A percentile compares a stretch with the other conserved stretches of the same genome.
Evolutionary conservation across 805 yeast species (phyloP).

Genomic region (Wickerhamomyces alni): DNA sequence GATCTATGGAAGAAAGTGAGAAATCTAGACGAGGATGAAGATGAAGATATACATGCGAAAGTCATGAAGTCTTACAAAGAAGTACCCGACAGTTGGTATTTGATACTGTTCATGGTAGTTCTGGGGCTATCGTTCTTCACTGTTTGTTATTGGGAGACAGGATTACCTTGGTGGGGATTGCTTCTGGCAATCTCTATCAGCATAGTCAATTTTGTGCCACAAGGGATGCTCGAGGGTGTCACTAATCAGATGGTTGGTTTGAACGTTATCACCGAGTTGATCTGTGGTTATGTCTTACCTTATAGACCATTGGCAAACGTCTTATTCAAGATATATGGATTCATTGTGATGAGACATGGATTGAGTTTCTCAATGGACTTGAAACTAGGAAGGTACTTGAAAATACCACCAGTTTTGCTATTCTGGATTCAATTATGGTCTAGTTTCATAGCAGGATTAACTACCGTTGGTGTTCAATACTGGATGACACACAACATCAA

Average conservation of each 20-base stretch:
- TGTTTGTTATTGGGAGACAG: slow-evolving; percentile 35
- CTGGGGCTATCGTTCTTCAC: slow-evolving; percentile 26
- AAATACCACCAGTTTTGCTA: slow-evolving; percentile 50
- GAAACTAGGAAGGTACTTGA: slow-evolving; percentile 52
- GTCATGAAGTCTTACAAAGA: slow-evolving; percentile 53
- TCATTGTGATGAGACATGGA: slow-evolving; percentile 49
- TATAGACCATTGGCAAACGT: slow-evolving; percentile 49
- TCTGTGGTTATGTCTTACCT: slow-evolving; percentile 57
- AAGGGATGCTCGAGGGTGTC: slow-evolving; percentile 51
- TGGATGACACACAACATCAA: slow-evolving; percentile 34
- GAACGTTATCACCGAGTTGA: slow-evolving; percentile 52
- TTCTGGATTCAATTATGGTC: slow-evolving; percentile 39
- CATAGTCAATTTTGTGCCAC: slow-evolving; percentile 48
- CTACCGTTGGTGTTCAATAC: slow-evolving; percentile 32
- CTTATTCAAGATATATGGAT: slow-evolving; percentile 48
- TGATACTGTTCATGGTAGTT: slow-evolving; percentile 20
- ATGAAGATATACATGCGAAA: slow-evolving; percentile 38
- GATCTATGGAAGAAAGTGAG: slow-evolving; percentile 41
- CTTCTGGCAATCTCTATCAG: slow-evolving; percentile 49
- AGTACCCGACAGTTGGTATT: slow-evolving; percentile 56
- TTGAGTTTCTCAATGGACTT: slow-evolving; percentile 43
- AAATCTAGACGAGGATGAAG: slow-evolving; percentile 35
- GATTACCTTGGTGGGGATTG: slow-evolving; percentile 59
- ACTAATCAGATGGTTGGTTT: slow-evolving; percentile 52
- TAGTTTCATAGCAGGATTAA: slow-evolving; percentile 34